Evolutionary conservation across 2,329 filamentous ascomycete genomes (phyloP), one percentile per base, ranked within the genome.

Genomic region (Sporothrix schenckii): DNA sequence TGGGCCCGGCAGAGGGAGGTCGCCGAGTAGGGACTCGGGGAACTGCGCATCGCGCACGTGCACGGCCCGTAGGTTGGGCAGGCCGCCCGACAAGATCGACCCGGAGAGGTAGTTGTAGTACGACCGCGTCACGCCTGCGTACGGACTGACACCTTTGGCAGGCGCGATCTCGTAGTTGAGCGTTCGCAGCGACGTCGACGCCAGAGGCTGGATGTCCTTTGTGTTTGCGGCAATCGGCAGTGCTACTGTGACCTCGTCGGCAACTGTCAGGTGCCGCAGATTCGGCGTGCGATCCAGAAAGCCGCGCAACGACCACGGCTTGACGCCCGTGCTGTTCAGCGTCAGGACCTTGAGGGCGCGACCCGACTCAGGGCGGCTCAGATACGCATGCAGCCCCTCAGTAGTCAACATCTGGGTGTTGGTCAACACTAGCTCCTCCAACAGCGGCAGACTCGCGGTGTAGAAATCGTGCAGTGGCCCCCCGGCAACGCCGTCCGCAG

Each of bases 41-140:
- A 98, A 97, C 66, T 87, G 85, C 34, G 91, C 87, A 76, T 97
- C 93, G 66, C 92, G 91, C 21, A 97, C 94, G 78, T 96, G 97
- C 9, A 98, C 86, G 27, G 89, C 87, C 49, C 85, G 85, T 10
- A 98, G 84, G 49, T 86, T 87, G 0, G 93, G 93, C 9, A 98
- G 85, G 9, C 88, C 87, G 72, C 90, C 91, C 19, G 88, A 86
- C 72, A 95, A 87, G 44, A 98, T 87, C 0, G 92, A 97, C n/a
- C 87, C 87, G 34, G 92, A 89, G 24, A 98, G 87, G 79, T 97
- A 97, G 72, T 88, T 87, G 80, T 97, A 97, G 81, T 97, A 96
- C 21, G 85, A 86, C 11, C 83, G 80, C 0, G 85, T 85, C 30
- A 85, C 81, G 72, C 80, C 83, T 10, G 83, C 81, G 72, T 73